Conservation (phyloP, 2,329 filamentous ascomycete species). For the Didymella pomorum region DNA sequence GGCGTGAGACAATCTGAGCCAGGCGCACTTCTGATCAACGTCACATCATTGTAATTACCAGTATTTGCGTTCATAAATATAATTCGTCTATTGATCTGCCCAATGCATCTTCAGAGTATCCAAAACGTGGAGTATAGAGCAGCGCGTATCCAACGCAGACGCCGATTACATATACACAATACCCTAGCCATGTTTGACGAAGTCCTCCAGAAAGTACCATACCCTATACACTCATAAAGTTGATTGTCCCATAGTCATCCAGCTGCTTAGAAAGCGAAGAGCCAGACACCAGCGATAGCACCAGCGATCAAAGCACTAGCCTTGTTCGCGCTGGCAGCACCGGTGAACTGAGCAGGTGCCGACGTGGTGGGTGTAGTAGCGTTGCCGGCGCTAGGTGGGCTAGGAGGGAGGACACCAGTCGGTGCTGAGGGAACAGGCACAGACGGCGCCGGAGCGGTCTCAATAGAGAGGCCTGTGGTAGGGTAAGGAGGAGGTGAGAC, state of each 20-base stretch:
- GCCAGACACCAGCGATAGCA: slow-evolving; percentile 32
- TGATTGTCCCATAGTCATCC: neutral
- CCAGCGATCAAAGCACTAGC: slow-evolving; percentile 34
- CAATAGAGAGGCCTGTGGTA: slow-evolving; percentile 36
- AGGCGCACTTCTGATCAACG: neutral
- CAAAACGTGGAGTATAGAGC: neutral
- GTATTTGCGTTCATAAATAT: neutral
- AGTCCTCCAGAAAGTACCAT: slow-evolving; percentile 9
- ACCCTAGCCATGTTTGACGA: slow-evolving; percentile 11
- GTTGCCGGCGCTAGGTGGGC: slow-evolving; percentile 26
- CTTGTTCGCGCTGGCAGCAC: slow-evolving; percentile 37
- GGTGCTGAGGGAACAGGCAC: slow-evolving; percentile 35
- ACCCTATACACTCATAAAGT: neutral
- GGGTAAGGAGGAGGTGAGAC: slow-evolving; percentile 32
- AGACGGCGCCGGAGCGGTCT: slow-evolving; percentile 37
- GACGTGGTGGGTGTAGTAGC: slow-evolving; percentile 24
- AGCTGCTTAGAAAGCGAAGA: slow-evolving; percentile 37
- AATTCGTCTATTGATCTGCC: slow-evolving; percentile 2
- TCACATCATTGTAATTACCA: neutral
- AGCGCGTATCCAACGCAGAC: slow-evolving; percentile 8
- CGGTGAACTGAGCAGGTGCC: slow-evolving; percentile 38
- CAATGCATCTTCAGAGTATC: slow-evolving; percentile 3
- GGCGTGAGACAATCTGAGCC: neutral
- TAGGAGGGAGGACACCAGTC: slow-evolving; percentile 27
- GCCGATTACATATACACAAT: slow-evolving; percentile 18